These are phyloP conservation scores for Castanea mollissima DNA, from an alignment of 306 rosid genomes.

Conservation along the genomic window DNA sequence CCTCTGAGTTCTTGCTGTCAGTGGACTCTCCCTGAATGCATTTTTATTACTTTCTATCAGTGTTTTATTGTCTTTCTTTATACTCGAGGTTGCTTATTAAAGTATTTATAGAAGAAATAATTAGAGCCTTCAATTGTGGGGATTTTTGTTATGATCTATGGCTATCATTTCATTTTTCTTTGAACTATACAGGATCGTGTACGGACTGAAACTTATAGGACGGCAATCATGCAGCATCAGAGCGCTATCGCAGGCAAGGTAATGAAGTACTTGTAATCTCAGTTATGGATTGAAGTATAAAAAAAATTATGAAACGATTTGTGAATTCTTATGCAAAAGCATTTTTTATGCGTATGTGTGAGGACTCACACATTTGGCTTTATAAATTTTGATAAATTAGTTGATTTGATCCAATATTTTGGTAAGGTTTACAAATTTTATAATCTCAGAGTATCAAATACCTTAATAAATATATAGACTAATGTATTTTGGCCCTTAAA, in stretches of 20 bases:
- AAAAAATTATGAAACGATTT: background rate
- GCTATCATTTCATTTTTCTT: background rate
- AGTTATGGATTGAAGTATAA: background rate
- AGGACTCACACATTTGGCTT: background rate
- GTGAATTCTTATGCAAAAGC: background rate
- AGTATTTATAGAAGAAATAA: background rate
- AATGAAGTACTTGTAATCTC: slow-evolving; percentile 27
- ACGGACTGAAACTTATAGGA: slow-evolving; percentile 84
- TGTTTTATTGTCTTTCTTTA: background rate
- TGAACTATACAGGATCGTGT: slow-evolving; percentile 66
- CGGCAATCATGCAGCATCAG: slow-evolving; percentile 85
- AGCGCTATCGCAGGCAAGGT: slow-evolving; percentile 82
- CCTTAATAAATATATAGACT: background rate
- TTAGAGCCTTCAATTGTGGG: background rate
- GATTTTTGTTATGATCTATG: background rate
- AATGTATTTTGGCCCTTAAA: too few species aligned
- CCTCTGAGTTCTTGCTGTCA: background rate
- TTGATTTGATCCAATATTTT: background rate
- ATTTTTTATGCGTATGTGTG: background rate
- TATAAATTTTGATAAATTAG: background rate
- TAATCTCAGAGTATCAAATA: background rate
- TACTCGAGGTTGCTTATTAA: background rate
- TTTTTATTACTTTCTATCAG: background rate
- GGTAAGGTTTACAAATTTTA: background rate
- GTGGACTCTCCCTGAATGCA: background rate